Base-by-base conservation (phyloP, 495 filamentous ascomycete genomes). In the Sporormia fimetaria region DNA sequence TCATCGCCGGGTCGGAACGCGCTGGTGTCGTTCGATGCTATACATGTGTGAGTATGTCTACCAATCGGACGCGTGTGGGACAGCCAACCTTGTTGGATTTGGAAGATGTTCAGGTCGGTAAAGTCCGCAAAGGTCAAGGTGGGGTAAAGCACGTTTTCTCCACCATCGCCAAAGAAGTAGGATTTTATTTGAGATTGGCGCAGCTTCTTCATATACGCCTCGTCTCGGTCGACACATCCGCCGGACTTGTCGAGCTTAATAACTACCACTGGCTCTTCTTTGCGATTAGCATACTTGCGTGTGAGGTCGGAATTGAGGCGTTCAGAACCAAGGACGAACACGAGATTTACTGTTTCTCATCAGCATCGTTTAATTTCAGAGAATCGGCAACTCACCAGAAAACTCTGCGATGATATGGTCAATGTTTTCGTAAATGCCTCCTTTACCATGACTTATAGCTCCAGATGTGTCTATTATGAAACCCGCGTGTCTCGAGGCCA, bases 321-420 rank as follows among this genome's bases (percentile, higher is more conserved):
- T 56, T 90, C 81, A 0, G 86, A 93, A 29, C 88, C 88, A 6
- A 96, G 61, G 4, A 90, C 77, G 1, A 96, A 63, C 26, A 96
- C 71, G 8, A 81, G 73, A 44, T 82, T 87, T 17, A 92, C 76
- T 76, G 34, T 21, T 4, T 33, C 7, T 11, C 11, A 30, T 42
- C 10, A 40, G 35, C 42, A 30, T 42, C 22, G 42, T 33, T n/a
- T 51, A n/a, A n/a, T n/a, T n/a, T n/a, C n/a, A n/a, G n/a, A n/a
- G n/a, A n/a, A n/a, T n/a, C n/a, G n/a, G n/a, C n/a, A 16, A 60
- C 73, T 43, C 54, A 81, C 78, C 74, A 23, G 77, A 78, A 58
- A 96, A 94, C 57, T 98, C 87, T 3, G 80, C 77, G 12, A 90
- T 75, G 44, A 87, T 78, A 63, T 94, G 85, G 14, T 76, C 71